phyloP scores from a whole-genome alignment of 345 rosid species.

The Camelina neglecta region DNA sequence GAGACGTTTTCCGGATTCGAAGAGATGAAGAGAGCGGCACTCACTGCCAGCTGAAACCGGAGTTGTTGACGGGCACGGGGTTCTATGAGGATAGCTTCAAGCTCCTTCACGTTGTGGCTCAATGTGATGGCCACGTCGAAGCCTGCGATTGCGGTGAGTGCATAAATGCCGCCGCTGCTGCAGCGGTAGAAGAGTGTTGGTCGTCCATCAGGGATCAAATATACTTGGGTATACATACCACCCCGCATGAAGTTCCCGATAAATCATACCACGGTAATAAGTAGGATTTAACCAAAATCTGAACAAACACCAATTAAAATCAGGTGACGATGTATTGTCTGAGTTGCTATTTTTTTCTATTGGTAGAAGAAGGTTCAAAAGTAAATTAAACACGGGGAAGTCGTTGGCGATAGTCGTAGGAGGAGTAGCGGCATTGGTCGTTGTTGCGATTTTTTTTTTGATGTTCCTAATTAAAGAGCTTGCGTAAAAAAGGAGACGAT shows the following conservation, averaged over 20 bases:
- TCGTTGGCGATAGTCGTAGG: slow-evolving; percentile 69
- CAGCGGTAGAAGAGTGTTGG: slow-evolving; percentile 55
- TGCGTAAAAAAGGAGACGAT: slow-evolving; percentile 56
- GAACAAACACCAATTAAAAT: not conserved
- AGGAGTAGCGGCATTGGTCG: slow-evolving; percentile 58
- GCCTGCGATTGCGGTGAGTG: slow-evolving; percentile 70
- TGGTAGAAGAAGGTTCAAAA: slow-evolving; percentile 22
- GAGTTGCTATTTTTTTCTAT: not conserved
- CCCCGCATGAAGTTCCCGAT: slow-evolving; percentile 41
- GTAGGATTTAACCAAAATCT: too few relatives aligned
- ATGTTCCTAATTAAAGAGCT: slow-evolving; percentile 47
- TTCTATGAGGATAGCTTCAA: slow-evolving; percentile 51
- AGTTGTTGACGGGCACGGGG: slow-evolving; percentile 49
- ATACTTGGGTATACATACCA: slow-evolving; percentile 58
- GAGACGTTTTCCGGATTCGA: slow-evolving; percentile 48
- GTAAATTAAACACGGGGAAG: slow-evolving; percentile 48
- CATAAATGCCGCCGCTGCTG: slow-evolving; percentile 51
- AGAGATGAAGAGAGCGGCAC: slow-evolving; percentile 53
- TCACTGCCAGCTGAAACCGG: slow-evolving; percentile 51
- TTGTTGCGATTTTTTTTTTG: slow-evolving; percentile 49
- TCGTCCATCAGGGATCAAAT: slow-evolving; percentile 57
- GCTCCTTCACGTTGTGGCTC: slow-evolving; percentile 54
- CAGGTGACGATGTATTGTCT: not conserved
- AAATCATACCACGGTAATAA: slow-evolving; percentile 47
- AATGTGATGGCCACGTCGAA: slow-evolving; percentile 68